Base-by-base conservation (phyloP, 495 filamentous ascomycete species). In the Tuber umbilicatum region DNA sequence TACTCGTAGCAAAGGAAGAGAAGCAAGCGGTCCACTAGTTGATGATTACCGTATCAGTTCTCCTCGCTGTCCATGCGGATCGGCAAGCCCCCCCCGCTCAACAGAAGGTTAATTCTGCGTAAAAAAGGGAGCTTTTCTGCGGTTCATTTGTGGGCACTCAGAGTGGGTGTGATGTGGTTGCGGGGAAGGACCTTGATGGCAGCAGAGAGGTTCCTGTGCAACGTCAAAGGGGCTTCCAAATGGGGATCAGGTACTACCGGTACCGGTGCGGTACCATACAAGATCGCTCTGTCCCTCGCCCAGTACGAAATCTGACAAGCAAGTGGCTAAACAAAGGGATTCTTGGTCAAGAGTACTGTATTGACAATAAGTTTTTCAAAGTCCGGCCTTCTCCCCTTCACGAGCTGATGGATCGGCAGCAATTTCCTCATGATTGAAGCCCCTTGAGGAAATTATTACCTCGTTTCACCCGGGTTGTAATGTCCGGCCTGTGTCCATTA, bases 361-460 rank as follows among this genome's bases (percentile, higher is more conserved):
- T 17, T 35, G 12, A 31, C 7, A 27, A 64, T 14, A 40, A 74
- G 40, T 50, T 27, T 64, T 68, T 41, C 21, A 39, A 69, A 23
- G 64, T 37, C 47, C 73, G 41, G 67, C 42, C 72, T 74, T 23
- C 73, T 73, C 35, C 21, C 42, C 68, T 50, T 35, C 39, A 68
- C 27, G 73, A 40, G 37, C 67, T 39, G 50, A 73, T 73, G 50
- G 50, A 47, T 47, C 43, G 19, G 45, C 45, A n/a, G 23, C 23
- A 50, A 50, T 50, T 21, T 50, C 45, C 45, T 10, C 27, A 35
- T 35, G 27, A 14, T 64, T 16, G 50, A 60, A 35, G 55, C 55
- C 14, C 35, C 31, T 64, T 35, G 55, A 17, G 55, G 55, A 64
- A 64, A 64, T 35, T 31, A 35, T 64, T 35, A 12, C 27, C 55